Percentiles rank a stretch among this genome's conserved stretches.
These are phyloP conservation scores for Metarhizium robertsii DNA, from an alignment of 2,329 filamentous ascomycete species.

Conservation along the genomic window DNA sequence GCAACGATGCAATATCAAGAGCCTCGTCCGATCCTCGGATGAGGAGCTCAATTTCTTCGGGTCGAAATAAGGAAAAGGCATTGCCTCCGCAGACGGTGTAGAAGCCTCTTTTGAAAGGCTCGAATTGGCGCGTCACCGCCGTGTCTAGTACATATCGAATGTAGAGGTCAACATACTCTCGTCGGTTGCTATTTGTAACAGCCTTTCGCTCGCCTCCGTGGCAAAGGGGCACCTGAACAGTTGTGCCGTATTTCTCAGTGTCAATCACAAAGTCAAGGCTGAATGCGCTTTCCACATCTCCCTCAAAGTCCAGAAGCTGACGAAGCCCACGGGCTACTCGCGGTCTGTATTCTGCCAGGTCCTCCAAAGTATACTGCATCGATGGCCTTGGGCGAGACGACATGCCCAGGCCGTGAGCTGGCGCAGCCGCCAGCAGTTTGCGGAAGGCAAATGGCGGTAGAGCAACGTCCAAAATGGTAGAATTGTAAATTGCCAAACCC, in stretches of 20 bases:
- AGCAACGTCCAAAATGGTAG: constrained; percentile 81
- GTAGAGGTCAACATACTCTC: constrained; percentile 81
- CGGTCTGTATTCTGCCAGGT: constrained; percentile 75
- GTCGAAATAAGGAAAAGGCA: constrained; percentile 75
- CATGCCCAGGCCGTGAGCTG: constrained; percentile 45
- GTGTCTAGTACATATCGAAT: constrained; percentile 71
- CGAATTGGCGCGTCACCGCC: constrained; percentile 72
- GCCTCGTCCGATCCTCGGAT: constrained; percentile 77
- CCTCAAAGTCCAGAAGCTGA: constrained; percentile 72
- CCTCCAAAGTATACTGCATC: constrained; percentile 69
- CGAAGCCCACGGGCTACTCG: constrained; percentile 64
- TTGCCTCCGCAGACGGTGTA: constrained; percentile 88
- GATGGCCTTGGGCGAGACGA: constrained; percentile 47
- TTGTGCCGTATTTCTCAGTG: constrained; percentile 65
- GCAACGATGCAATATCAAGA: constrained; percentile 67
- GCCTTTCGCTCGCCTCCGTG: constrained; percentile 61
- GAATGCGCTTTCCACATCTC: constrained; percentile 72
- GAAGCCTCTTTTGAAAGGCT: constrained; percentile 89
- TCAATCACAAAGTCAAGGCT: constrained; percentile 74
- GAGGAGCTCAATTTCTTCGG: constrained; percentile 85
- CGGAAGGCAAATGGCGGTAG: constrained; percentile 84
- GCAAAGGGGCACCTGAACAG: constrained; percentile 60
- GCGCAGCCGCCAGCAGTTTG: constrained; percentile 71
- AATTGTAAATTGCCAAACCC: constrained; percentile 89
- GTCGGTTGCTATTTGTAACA: constrained; percentile 76